phyloP scores from a whole-genome alignment of 768 basidiomycete genomes.

The Phaeotremella fagi region DNA sequence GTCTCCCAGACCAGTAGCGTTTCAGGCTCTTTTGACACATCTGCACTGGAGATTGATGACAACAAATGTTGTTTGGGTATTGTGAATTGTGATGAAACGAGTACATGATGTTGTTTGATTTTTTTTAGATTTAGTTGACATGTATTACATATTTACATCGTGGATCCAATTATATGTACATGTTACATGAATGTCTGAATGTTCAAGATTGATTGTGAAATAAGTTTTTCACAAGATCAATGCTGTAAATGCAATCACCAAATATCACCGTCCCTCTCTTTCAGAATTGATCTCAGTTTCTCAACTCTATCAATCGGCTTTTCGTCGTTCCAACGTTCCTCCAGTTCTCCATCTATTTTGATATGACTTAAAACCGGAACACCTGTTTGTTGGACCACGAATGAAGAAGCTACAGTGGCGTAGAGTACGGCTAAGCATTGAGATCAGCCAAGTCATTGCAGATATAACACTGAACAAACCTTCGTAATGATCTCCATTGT shows the following conservation, averaged over 20 bases:
- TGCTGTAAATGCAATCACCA: too few species aligned
- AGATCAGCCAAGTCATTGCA: not conserved
- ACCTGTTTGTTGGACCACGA: constrained; percentile 38
- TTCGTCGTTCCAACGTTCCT: not conserved
- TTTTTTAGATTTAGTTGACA: too few species aligned
- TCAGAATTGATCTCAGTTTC: not conserved
- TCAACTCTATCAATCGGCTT: not conserved
- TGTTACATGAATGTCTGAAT: too few species aligned
- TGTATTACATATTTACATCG: too few species aligned
- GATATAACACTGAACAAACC: constrained; percentile 14
- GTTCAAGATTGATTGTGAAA: too few species aligned
- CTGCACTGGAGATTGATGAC: not conserved
- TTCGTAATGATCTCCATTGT: constrained; percentile 22
- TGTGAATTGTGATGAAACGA: not conserved
- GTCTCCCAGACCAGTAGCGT: too few species aligned
- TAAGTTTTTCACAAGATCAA: too few species aligned
- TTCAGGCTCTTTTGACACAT: too few species aligned
- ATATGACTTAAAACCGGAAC: constrained; percentile 12
- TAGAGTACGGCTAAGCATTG: constrained; percentile 27
- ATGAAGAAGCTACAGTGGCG: constrained; percentile 39
- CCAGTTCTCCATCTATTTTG: not conserved
- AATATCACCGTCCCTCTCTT: not conserved
- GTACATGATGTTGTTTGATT: too few species aligned
- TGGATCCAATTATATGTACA: too few species aligned
- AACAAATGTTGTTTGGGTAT: not conserved